Evolutionary conservation across 2,329 filamentous ascomycete genomes (phyloP).

Genomic region (Cercospora janseana): DNA sequence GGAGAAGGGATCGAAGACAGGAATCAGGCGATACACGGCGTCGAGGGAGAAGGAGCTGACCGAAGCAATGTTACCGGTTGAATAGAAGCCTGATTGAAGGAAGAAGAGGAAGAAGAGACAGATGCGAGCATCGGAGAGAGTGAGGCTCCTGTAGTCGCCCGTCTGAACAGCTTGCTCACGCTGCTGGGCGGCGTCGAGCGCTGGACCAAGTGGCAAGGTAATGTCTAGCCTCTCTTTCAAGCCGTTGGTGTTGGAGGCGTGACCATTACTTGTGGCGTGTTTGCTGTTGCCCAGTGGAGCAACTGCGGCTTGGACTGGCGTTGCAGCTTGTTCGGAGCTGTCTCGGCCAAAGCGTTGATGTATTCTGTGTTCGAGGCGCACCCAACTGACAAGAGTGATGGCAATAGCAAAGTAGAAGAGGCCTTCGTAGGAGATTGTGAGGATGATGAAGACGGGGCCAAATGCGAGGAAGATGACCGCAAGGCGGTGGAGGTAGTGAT

Average conservation of each 20-base stretch:
- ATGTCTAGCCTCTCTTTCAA: conserved; percentile 21
- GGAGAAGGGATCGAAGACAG: conserved; percentile 89
- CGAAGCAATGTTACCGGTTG: conserved; percentile 92
- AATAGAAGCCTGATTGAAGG: conserved; percentile 94
- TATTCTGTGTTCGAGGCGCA: conserved; percentile 81
- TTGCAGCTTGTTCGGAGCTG: neutral
- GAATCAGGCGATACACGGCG: conserved; percentile 80
- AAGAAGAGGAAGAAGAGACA: conserved; percentile 94
- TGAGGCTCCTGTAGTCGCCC: conserved; percentile 63
- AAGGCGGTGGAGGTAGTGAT: conserved; percentile 85
- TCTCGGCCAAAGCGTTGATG: conserved; percentile 43
- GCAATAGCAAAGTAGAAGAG: conserved; percentile 93
- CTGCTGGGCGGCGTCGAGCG: conserved; percentile 37
- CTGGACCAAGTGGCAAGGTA: conserved; percentile 37
- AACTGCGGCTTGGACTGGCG: conserved; percentile 12
- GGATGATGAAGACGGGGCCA: conserved; percentile 88
- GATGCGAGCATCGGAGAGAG: conserved; percentile 79
- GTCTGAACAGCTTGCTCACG: conserved; percentile 36
- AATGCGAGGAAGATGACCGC: conserved; percentile 89
- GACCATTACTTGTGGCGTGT: conserved; percentile 21
- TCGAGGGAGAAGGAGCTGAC: conserved; percentile 91
- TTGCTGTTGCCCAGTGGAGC: conserved; percentile 22
- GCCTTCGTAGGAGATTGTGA: conserved; percentile 96
- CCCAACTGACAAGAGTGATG: conserved; percentile 79
- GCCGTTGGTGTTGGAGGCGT: conserved; percentile 10